A percentile compares a stretch with the other conserved stretches of the same genome.
phyloP scores from a whole-genome alignment of 2,329 filamentous ascomycete genomes.

The Colletotrichum limetticola region DNA sequence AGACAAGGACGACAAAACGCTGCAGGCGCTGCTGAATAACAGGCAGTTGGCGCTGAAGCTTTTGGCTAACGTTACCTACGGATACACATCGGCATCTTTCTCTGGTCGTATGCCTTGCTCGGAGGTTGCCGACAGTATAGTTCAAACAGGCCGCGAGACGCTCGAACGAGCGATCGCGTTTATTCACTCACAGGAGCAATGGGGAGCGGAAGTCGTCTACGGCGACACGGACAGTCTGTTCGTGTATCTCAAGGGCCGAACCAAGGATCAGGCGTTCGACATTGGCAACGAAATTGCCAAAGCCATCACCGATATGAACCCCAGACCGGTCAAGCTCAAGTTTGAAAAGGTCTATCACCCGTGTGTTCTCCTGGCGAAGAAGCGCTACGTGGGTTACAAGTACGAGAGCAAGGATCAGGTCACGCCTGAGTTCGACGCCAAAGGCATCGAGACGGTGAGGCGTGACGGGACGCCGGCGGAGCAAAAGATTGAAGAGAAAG shows the following conservation, averaged over 20 bases:
- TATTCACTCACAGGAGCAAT: constrained; percentile 87
- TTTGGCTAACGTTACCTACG: constrained; percentile 98
- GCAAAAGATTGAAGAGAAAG: constrained; percentile 96
- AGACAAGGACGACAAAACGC: constrained; percentile 85
- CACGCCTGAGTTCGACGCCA: constrained; percentile 93
- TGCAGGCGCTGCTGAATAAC: constrained; percentile 92
- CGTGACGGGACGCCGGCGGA: constrained; percentile 94
- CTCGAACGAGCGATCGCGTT: constrained; percentile 92
- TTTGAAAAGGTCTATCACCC: constrained; percentile 99
- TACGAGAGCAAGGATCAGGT: constrained; percentile 83
- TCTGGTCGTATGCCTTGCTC: constrained; percentile 98
- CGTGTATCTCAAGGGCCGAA: constrained; percentile 87
- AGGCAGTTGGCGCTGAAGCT: constrained; percentile 93
- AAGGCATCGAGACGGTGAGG: constrained; percentile 96
- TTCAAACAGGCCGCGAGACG: constrained; percentile 94
- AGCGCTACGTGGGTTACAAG: constrained; percentile 97
- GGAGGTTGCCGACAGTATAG: constrained; percentile 97
- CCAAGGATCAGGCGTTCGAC: constrained; percentile 87
- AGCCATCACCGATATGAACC: constrained; percentile 89
- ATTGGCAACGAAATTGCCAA: constrained; percentile 93
- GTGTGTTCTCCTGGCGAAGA: constrained; percentile 93
- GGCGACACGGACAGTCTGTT: constrained; percentile 98
- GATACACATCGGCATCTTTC: constrained; percentile 96
- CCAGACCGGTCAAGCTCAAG: constrained; percentile 91
- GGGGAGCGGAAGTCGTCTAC: constrained; percentile 97